A percentile compares a stretch with the other conserved stretches of the same genome.
phyloP scores from a whole-genome alignment of 805 yeast species.

The Saturnispora gosingensis region DNA sequence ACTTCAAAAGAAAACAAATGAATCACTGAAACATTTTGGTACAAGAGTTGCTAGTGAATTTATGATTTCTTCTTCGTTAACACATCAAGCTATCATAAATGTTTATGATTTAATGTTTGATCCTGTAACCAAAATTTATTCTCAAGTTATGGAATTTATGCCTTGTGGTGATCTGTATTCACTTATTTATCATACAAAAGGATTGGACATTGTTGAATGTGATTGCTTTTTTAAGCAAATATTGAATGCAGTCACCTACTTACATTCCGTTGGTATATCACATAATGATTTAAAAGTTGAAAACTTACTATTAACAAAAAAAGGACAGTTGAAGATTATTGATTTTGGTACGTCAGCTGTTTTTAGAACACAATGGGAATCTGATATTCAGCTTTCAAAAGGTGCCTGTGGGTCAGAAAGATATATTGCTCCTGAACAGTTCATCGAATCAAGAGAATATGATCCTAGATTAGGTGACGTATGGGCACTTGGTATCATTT shows the following conservation, averaged over 20 bases:
- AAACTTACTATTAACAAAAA: conserved; percentile 59
- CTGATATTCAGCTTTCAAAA: conserved; percentile 50
- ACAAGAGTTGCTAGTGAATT: conserved; percentile 83
- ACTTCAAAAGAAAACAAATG: conserved; percentile 52
- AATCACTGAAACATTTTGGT: conserved; percentile 46
- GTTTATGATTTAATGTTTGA: conserved; percentile 76
- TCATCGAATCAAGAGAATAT: conserved; percentile 39
- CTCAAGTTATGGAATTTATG: conserved; percentile 93
- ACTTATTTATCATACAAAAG: conserved; percentile 42
- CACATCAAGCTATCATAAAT: conserved; percentile 66
- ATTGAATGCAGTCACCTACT: conserved; percentile 68
- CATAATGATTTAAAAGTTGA: conserved; percentile 92
- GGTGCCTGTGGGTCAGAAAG: conserved; percentile 90
- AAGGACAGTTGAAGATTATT: conserved; percentile 59
- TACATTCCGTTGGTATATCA: conserved; percentile 89
- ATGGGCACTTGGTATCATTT: conserved; percentile 82
- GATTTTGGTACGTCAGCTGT: conserved; percentile 93
- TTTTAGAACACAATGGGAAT: conserved; percentile 84
- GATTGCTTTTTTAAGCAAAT: conserved; percentile 89
- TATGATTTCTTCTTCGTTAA: conserved; percentile 71
- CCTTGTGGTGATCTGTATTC: conserved; percentile 77
- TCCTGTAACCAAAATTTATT: conserved; percentile 56
- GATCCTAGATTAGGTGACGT: conserved; percentile 78
- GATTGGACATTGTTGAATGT: conserved; percentile 56
- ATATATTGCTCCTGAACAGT: conserved; percentile 90